Evolutionary conservation across 306 rosid species (phyloP).

Genomic region (Dryas drummondii): DNA sequence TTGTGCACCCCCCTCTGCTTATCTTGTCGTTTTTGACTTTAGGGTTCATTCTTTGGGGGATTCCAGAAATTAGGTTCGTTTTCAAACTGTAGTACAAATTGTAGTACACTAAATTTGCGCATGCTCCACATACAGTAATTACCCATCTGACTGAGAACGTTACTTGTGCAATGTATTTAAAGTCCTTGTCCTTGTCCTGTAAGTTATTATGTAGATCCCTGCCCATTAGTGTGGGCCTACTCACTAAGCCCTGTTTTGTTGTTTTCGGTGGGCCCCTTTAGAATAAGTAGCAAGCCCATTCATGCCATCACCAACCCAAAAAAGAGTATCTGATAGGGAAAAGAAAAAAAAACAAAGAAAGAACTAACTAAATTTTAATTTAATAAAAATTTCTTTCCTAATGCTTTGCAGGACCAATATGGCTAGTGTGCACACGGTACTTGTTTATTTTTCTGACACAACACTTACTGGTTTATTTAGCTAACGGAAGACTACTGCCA

Average conservation of each 20-base stretch:
- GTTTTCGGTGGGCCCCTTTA: constrained; percentile 29
- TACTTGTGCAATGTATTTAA: constrained; percentile 31
- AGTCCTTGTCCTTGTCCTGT: constrained; percentile 37
- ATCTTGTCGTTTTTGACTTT: constrained; percentile 28
- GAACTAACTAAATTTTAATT: too few relatives aligned
- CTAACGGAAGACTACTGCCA: background rate
- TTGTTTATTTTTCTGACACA: background rate
- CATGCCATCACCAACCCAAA: constrained; percentile 9
- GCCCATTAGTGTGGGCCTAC: constrained; percentile 29
- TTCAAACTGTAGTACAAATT: constrained; percentile 34
- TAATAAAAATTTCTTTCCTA: background rate
- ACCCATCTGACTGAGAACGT: constrained; percentile 39
- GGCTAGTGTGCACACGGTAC: too few relatives aligned
- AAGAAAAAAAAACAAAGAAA: background rate
- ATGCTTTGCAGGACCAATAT: background rate
- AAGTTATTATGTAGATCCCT: constrained; percentile 26
- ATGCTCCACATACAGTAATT: constrained; percentile 53
- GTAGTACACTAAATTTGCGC: constrained; percentile 42
- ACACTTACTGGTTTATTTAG: background rate
- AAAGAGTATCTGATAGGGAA: background rate
- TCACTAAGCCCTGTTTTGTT: constrained; percentile 18
- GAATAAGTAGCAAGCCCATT: background rate
- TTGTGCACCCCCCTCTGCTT: constrained; percentile 4
- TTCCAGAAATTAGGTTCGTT: constrained; percentile 36
- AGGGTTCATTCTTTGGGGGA: constrained; percentile 1